A percentile compares a stretch with the other conserved stretches of the same genome.
These are phyloP conservation scores for Dillenia suffruticosa DNA, from an alignment of 164 flowering plant genomes.

Conservation along the genomic window DNA sequence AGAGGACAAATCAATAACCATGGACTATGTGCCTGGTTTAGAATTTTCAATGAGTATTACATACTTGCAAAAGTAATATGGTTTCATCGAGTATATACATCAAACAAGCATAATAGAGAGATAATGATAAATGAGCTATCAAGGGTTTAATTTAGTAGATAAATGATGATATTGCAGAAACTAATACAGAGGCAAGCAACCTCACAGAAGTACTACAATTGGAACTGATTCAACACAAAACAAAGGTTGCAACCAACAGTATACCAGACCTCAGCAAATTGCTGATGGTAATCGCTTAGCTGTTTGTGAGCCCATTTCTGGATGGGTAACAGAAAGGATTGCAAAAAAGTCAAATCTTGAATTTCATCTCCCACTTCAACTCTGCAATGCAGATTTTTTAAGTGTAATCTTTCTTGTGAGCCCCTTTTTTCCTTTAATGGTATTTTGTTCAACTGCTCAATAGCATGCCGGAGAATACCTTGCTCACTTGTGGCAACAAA, in stretches of 20 bases:
- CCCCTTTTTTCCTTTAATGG: conserved; percentile 94
- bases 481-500: conserved; percentile 78
- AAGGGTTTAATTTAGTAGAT: too few species aligned
- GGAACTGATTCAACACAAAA: too few species aligned
- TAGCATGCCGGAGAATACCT: conserved; percentile 67
- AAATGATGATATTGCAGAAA: too few species aligned
- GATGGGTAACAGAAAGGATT: conserved; percentile 79
- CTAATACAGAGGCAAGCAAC: too few species aligned
- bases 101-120: too few species aligned
- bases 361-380: conserved; percentile 56
- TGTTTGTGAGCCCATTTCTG: conserved; percentile 87
- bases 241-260: not conserved
- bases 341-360: conserved; percentile 64
- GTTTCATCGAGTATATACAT: too few species aligned
- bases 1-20: too few species aligned
- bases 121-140: too few species aligned
- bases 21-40: too few species aligned
- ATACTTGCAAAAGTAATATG: too few species aligned
- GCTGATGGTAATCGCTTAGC: conserved; percentile 82
- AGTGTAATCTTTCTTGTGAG: conserved; percentile 78
- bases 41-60: too few species aligned
- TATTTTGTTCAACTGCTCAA: conserved; percentile 73
- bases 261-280: conserved; percentile 70
- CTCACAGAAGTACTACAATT: too few species aligned
- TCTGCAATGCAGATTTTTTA: conserved; percentile 66